Base-by-base conservation (phyloP, 805 yeast genomes). In the Ogataea paradorogensis region DNA sequence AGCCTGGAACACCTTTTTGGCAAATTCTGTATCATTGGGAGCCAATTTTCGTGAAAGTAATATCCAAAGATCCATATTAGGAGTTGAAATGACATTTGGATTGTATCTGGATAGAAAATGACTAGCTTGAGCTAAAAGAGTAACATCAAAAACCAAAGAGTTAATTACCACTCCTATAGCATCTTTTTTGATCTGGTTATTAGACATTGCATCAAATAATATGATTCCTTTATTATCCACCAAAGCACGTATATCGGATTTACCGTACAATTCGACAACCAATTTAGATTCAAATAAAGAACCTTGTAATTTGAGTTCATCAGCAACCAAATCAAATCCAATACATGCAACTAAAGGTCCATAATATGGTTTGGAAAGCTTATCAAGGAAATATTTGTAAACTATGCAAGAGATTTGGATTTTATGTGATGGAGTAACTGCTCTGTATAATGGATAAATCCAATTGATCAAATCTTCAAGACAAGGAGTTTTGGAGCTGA, bases 331-430 rank as follows among this genome's bases (percentile, higher is more conserved):
- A 7, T 48, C 46, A 36, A 57, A 45, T 6, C 58, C 62, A 26
- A 58, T 47, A 14, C 46, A 36, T 7, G 53, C 56, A 15, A 62
- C 40, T 9, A 58, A 38, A 3, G 38, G 26, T 9, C 63, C 62
- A 35, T 51, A 52, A 24, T 46, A 45, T 1, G 52, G 48, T 18
- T 51, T 38, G 7, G 45, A 33, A 18, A 55, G 41, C 36, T 45
- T 49, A 34, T 69, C 70, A 23, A 78, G 60, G 35, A 78, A 66
- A 47, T 66, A 71, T 33, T 70, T 65, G 9, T 80, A 73, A 4
- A 78, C 58, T 36, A 73, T 73, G 31, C 78, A 73, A 2, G 73
- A 72, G 36, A 78, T 68, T 29, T 76, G 76, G 26, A 76, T 76
- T 35, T 65, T 65, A 43, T 78, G 80, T 0, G 82, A 60, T 1